phyloP scores from a whole-genome alignment of 1,284 basidiomycete genomes.

The Neolentinus lepideus region DNA sequence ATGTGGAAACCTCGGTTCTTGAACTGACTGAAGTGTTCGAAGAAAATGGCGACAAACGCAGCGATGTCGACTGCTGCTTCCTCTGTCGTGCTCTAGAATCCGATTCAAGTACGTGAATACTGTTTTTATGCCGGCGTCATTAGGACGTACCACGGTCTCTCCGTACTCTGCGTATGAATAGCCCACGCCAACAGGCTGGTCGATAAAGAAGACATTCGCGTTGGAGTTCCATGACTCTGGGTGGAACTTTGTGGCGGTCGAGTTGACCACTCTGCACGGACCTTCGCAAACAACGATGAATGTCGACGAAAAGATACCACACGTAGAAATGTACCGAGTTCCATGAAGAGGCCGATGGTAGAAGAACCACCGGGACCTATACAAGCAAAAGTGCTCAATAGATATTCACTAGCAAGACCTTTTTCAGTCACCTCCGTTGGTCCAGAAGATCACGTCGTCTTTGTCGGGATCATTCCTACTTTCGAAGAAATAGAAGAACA shows the following conservation, averaged over 20 bases:
- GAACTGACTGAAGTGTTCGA: conserved; percentile 35
- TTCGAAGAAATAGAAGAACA: too few species aligned
- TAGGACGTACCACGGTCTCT: conserved; percentile 39
- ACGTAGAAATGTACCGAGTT: conserved; percentile 33
- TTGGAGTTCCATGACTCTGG: conserved; percentile 64
- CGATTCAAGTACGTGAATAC: too few species aligned
- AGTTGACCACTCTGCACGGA: conserved; percentile 43
- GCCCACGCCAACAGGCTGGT: conserved; percentile 58
- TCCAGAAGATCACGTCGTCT: conserved; percentile 66
- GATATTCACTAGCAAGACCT: neutral
- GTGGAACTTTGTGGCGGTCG: conserved; percentile 39
- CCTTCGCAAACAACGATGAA: conserved; percentile 19
- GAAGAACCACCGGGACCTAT: conserved; percentile 47
- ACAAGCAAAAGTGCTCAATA: neutral
- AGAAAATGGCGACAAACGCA: conserved; percentile 53
- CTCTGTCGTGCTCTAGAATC: too few species aligned
- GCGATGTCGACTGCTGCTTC: conserved; percentile 39
- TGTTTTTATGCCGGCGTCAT: too few species aligned
- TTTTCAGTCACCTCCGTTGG: conserved; percentile 41
- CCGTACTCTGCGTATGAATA: conserved; percentile 72
- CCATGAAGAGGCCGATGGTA: conserved; percentile 54
- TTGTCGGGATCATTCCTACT: conserved; percentile 57
- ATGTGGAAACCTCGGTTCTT: conserved; percentile 33
- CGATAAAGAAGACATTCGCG: conserved; percentile 67
- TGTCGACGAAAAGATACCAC: neutral